Percentiles rank a stretch among this genome's conserved stretches.
Conservation (phyloP, 2,329 filamentous ascomycete species). For the Xylariaceae sp. region DNA sequence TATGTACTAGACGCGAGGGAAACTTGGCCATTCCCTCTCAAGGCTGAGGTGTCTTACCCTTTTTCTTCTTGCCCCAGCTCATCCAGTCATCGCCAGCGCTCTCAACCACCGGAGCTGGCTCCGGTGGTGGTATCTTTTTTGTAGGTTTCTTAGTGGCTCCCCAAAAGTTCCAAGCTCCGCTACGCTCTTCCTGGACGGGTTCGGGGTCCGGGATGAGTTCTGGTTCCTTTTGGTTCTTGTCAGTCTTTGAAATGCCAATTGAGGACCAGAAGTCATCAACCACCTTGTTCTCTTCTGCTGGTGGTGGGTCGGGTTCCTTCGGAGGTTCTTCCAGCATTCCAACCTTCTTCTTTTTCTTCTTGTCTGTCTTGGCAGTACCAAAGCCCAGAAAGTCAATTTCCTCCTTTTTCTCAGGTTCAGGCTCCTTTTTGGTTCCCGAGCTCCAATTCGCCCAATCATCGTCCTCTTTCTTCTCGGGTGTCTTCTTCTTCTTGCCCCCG, state of each 20-base stretch:
- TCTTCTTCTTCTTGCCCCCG: constrained; percentile 24
- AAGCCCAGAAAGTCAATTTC: constrained; percentile 23
- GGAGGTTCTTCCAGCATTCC: constrained; percentile 9
- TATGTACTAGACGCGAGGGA: no score
- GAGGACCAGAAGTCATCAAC: constrained; percentile 26
- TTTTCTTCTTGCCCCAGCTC: constrained; percentile 31
- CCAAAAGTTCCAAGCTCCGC: constrained; percentile 56
- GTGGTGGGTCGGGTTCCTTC: constrained; percentile 12
- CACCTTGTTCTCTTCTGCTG: neutral
- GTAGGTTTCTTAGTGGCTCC: constrained; percentile 50
- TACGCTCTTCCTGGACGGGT: constrained; percentile 37
- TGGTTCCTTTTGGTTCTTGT: constrained; percentile 28
- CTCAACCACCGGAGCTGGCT: constrained; percentile 3
- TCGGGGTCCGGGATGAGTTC: constrained; percentile 28
- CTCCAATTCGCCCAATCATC: constrained; percentile 32
- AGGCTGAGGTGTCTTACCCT: constrained; percentile 22
- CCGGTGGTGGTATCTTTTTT: constrained; percentile 27
- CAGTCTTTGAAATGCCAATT: constrained; percentile 24
- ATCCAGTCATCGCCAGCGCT: constrained; percentile 20
- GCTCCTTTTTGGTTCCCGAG: constrained; percentile 36
- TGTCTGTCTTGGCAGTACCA: constrained; percentile 28
- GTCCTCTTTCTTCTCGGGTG: constrained; percentile 21
- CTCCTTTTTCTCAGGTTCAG: constrained; percentile 38
- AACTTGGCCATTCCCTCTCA: constrained; percentile 1
- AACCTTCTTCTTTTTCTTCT: constrained; percentile 32